phyloP scores from a whole-genome alignment of 2,329 filamentous ascomycete species.

The Cercospora berteroae region DNA sequence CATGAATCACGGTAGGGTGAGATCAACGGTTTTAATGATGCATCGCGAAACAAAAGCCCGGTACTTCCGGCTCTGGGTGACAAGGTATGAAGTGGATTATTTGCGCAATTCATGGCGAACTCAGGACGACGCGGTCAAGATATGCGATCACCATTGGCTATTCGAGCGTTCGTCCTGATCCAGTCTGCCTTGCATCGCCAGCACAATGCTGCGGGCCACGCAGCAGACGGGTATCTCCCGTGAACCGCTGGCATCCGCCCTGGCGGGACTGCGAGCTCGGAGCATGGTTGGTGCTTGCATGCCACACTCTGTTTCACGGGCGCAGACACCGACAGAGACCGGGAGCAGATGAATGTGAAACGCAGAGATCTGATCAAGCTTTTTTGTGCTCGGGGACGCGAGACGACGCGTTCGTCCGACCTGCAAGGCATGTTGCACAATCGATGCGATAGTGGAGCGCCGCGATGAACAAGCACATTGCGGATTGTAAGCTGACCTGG shows the following conservation, averaged over 20 bases:
- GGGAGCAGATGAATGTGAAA: conserved; percentile 8
- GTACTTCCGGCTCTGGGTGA: neutral
- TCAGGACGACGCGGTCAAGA: neutral
- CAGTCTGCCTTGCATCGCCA: neutral
- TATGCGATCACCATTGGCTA: neutral
- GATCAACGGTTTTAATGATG: neutral
- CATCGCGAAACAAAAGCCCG: neutral
- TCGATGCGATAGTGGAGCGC: neutral
- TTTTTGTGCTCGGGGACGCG: neutral
- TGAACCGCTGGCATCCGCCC: neutral
- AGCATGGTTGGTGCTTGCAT: conserved; percentile 12
- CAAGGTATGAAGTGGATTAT: neutral
- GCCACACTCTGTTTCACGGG: conserved; percentile 11
- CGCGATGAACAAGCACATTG: neutral
- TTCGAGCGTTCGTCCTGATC: neutral
- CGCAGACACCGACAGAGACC: neutral
- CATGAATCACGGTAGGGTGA: neutral
- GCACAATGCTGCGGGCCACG: neutral
- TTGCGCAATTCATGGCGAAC: neutral
- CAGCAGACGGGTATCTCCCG: neutral
- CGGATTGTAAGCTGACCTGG: neutral
- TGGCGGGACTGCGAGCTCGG: neutral
- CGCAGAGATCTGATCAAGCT: conserved; percentile 1
- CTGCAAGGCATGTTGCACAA: conserved; percentile 9
- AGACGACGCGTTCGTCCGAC: conserved; percentile 5